Conservation (phyloP, 1,139 yeast genomes). For the Arxiozyma heterogenica region DNA sequence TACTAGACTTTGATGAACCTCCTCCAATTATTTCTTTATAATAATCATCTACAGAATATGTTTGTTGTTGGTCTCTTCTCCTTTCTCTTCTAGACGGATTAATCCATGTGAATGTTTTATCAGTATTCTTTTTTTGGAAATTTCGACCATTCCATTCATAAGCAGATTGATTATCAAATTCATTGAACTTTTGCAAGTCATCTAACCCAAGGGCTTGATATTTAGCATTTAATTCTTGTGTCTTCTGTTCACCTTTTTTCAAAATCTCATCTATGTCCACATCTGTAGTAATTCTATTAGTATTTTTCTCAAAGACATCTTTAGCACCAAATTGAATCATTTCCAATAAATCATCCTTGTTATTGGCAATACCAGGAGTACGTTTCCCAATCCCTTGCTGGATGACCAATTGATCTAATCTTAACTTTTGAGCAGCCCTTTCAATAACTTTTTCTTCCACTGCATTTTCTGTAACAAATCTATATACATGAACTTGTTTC, state of each 20-base stretch:
- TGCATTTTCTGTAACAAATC: slow-evolving; percentile 72
- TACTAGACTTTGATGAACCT: slow-evolving; percentile 22
- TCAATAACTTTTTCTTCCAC: slow-evolving; percentile 75
- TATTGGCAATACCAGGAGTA: slow-evolving; percentile 36
- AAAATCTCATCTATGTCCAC: slow-evolving; percentile 55
- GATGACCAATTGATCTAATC: slow-evolving; percentile 72
- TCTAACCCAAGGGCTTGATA: slow-evolving; percentile 61
- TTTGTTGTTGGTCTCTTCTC: slow-evolving; percentile 72
- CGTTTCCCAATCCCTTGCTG: slow-evolving; percentile 52
- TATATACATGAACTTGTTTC: slow-evolving; percentile 67
- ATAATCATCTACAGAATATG: slow-evolving; percentile 79
- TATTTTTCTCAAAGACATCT: slow-evolving; percentile 41
- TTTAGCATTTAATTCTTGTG: slow-evolving; percentile 52
- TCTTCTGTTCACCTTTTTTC: slow-evolving; percentile 52
- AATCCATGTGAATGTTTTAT: slow-evolving; percentile 58
- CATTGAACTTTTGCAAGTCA: slow-evolving; percentile 60
- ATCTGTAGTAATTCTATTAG: slow-evolving; percentile 28
- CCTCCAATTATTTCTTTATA: slow-evolving; percentile 58
- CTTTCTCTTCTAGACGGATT: slow-evolving; percentile 87
- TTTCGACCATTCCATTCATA: slow-evolving; percentile 98
- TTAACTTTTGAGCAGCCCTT: slow-evolving; percentile 68
- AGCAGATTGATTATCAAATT: slow-evolving; percentile 64
- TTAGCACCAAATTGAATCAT: slow-evolving; percentile 80
- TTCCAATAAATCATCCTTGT: slow-evolving; percentile 62
- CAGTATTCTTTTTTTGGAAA: slow-evolving; percentile 60